Evolutionary conservation across 108 stramenopile genomes (phyloP), one percentile per base, ranked within the genome.

Genomic region (Skeletonema costatum): DNA sequence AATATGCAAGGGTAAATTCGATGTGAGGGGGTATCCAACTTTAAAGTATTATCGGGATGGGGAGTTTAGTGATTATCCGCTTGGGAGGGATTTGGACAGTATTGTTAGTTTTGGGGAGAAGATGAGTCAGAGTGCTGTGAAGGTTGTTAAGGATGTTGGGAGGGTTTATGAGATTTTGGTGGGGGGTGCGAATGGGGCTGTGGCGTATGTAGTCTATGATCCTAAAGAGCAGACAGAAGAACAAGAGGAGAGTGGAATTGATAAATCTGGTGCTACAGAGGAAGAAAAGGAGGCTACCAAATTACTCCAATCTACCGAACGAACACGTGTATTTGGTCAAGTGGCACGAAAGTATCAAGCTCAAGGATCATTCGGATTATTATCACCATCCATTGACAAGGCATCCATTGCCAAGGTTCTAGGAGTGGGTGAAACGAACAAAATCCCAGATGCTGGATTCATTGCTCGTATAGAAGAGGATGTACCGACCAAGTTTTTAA

Each of bases 11-110:
- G 9, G 39, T 41, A 31, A 71, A 76, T 84, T 78, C 72, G 77
- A 79, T 9, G 82, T 96, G 11, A 69, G 64, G 36, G 91, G 91
- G n/a, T 96, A 88, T 81, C 95, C 95, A 14, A 93, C 95, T 11
- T 51, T 96, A 11, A 93, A 90, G 60, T 91, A 88, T 56, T 81
- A 78, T 39, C 61, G 92, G 13, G 91, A 93, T 82, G 91, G 91
- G 14, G 75, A 78, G 11, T 81, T 65, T 64, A 60, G 80, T 48
- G 94, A 96, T 64, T 96, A 92, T 83, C 81, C 90, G 14, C 74
- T 73, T 9, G 89, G 87, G 46, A 78, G 95, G 36, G 87, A 87
- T 51, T 74, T 73, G 39, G 76, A 85, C 50, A 69, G 86, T 14
- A 82, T 96, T 14, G 70, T 91, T 3, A 65, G 46, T 4, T 96